Conservation (phyloP, 441 rosid genomes). For the Pelargonium fulgidum region DNA sequence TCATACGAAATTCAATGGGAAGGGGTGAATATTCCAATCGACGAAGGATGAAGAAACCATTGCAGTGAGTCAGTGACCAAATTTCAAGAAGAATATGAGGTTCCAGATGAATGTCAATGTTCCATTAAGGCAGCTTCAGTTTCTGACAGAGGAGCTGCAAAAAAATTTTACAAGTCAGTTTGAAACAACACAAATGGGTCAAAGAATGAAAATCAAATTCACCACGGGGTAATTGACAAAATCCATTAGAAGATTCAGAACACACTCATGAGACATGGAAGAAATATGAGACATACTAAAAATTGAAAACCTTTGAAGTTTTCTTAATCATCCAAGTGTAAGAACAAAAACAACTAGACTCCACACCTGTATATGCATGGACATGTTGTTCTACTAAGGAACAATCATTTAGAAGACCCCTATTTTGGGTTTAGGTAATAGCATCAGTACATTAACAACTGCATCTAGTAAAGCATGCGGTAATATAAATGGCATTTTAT, state of each 20-base stretch:
- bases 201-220: background rate
- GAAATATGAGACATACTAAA: background rate
- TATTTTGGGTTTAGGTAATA: background rate
- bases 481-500: background rate
- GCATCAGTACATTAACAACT: background rate
- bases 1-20: slow-evolving; percentile 24
- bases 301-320: background rate
- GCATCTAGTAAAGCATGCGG: background rate
- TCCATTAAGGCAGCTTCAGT: slow-evolving; percentile 93
- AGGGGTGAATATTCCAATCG: slow-evolving; percentile 28
- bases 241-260: background rate
- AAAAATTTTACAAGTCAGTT: slow-evolving; percentile 18
- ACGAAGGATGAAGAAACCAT: slow-evolving; percentile 24
- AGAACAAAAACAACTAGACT: background rate
- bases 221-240: background rate
- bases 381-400: background rate
- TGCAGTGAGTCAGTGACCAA: slow-evolving; percentile 15
- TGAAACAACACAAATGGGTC: background rate
- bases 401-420: background rate
- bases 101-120: slow-evolving; percentile 37
- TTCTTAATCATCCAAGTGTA: background rate
- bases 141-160: slow-evolving; percentile 94
- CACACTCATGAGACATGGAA: background rate
- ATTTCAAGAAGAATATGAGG: slow-evolving; percentile 16
- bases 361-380: background rate